Base-by-base conservation (phyloP, 202 grass and related monocot species). In the Bolboschoenoplectus hybrid region DNA sequence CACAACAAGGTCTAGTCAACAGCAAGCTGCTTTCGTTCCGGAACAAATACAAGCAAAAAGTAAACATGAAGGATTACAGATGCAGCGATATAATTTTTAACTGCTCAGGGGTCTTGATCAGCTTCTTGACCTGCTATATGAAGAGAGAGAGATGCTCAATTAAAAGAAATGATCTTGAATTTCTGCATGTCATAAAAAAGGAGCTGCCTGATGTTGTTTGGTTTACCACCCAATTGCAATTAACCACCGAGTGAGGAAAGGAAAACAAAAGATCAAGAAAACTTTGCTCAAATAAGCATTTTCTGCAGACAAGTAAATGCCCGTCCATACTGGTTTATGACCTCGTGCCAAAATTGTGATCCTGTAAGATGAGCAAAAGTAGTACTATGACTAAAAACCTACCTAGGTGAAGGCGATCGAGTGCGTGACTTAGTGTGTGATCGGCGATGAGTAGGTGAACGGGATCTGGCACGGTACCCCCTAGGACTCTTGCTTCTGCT, bases 351-450 rank as follows among this genome's bases (percentile, higher is more conserved):
- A 46, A 70, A 45, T 72, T n/a, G 2, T 47, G 41, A 46, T 46
- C 1, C 68, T 41, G 1, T 44, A 49, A 26, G n/a, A 41, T 41
- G 35, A 16, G 13, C 17, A 38, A 36, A 70, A 45, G 7, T 4
- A 41, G 34, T 13, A 75, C 19, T 73, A 85, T 47, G 0, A 6
- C 11, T 47, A 32, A 70, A 47, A 49, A 74, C 43, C 85, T 90
- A 98, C 90, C 91, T 91, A 69, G 93, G 93, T 70, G 96, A 96
- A 56, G 13, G 80, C 68, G 91, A 98, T 34, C 88, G 90, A 35
- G 93, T 95, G 7, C 47, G 70, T 19, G 92, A 97, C 63, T 50
- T 68, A 63, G 89, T 89, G 7, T 41, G 84, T 19, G 95, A 92
- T 51, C 16, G 35, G 34, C 7, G 75, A 8, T 39, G 16, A 11